These are phyloP conservation scores for Avena sativa DNA, from an alignment of 176 grass and related monocot genomes.

Conservation along the genomic window DNA sequence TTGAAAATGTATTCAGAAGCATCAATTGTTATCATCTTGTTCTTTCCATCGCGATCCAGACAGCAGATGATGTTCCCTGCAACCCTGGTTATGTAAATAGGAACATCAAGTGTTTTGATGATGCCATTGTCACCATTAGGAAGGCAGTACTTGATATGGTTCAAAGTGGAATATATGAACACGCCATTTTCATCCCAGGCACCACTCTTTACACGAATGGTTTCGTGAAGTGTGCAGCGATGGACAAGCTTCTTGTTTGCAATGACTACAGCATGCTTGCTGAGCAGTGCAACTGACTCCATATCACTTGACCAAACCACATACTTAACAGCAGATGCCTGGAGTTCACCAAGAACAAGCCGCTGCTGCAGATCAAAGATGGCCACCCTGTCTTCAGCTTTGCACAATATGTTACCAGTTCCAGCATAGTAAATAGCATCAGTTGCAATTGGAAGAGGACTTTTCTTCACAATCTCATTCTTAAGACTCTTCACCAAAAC, in stretches of 20 bases:
- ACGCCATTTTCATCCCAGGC: conserved; percentile 89
- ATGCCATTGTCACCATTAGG: conserved; percentile 85
- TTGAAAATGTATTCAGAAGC: conserved; percentile 89
- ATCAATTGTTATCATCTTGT: conserved; percentile 67
- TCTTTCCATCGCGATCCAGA: conserved; percentile 82
- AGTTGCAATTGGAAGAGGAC: conserved; percentile 75
- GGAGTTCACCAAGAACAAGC: conserved; percentile 85
- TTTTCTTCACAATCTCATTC: conserved; percentile 96
- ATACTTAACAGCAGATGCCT: conserved; percentile 81
- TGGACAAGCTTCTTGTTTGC: conserved; percentile 78
- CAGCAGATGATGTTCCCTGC: conserved; percentile 61
- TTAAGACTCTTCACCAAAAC: conserved; percentile 89
- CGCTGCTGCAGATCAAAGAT: conserved; percentile 96
- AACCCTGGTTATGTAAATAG: conserved; percentile 84
- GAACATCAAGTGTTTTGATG: conserved; percentile 74
- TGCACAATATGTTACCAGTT: conserved; percentile 85
- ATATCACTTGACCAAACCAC: conserved; percentile 81
- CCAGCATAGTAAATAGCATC: conserved; percentile 95
- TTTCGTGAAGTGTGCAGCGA: conserved; percentile 72
- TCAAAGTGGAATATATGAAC: conserved; percentile 77
- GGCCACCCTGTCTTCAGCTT: conserved; percentile 79
- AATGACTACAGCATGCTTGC: conserved; percentile 78
- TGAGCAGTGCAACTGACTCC: conserved; percentile 79
- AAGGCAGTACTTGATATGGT: conserved; percentile 88
- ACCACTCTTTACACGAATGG: conserved; percentile 81